These are phyloP conservation scores for Colletotrichum sublineola DNA, from an alignment of 2,329 filamentous ascomycete genomes.

Conservation along the genomic window DNA sequence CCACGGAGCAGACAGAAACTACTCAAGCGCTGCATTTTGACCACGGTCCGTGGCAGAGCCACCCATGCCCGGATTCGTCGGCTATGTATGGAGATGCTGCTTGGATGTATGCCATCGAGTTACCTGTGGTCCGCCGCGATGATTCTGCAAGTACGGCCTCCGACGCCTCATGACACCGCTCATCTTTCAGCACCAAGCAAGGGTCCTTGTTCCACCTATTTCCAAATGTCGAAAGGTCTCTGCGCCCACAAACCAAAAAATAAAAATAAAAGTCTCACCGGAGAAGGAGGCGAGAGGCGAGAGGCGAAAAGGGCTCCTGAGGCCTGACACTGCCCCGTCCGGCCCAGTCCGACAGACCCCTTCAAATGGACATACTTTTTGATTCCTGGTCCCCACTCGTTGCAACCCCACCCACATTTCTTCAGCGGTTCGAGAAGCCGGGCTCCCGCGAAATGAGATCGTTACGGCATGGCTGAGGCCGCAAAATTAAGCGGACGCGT, in stretches of 20 bases:
- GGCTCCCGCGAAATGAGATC: constrained; percentile 25
- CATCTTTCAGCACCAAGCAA: not conserved
- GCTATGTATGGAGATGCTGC: not conserved
- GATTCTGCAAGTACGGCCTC: not conserved
- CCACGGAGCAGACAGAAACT: not conserved
- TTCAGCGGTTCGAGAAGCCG: constrained; percentile 15
- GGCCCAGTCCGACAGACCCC: constrained; percentile 4
- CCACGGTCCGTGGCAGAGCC: too few species aligned
- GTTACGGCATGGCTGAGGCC: not conserved
- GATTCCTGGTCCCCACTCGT: not conserved
- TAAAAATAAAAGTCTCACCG: not conserved
- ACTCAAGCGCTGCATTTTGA: not conserved
- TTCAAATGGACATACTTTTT: constrained; percentile 9
- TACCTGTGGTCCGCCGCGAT: not conserved
- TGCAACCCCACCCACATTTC: not conserved
- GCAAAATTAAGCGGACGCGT: not conserved
- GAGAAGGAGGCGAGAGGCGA: not conserved
- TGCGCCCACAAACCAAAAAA: not conserved
- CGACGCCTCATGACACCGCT: not conserved
- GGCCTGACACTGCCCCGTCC: not conserved
- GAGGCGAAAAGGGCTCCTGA: constrained; percentile 6
- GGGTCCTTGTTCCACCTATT: not conserved
- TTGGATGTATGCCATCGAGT: not conserved
- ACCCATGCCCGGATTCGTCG: not conserved
- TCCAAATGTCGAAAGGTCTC: not conserved